A percentile compares a stretch with the other conserved stretches of the same genome.
Conservation (phyloP, 768 basidiomycete genomes). For the Leccinellum albellum region DNA sequence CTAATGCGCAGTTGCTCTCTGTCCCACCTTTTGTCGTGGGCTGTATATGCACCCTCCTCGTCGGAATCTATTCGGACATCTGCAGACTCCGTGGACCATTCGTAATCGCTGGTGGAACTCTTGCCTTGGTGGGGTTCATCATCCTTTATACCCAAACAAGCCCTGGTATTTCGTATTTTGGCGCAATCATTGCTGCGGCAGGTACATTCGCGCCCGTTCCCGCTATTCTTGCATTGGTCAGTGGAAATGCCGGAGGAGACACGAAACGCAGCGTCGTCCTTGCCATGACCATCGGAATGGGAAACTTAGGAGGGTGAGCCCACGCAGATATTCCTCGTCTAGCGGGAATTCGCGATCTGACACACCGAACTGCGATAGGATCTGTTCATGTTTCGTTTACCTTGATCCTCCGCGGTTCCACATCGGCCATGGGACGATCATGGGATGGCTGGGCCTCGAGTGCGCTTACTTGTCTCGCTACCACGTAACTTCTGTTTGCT, state of each 20-base stretch:
- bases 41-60: conserved; percentile 40
- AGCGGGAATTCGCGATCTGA: conserved; percentile 2
- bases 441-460: conserved; percentile 33
- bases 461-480: conserved; percentile 14
- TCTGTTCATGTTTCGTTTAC: conserved; percentile 43
- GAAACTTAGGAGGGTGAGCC: conserved; percentile 50
- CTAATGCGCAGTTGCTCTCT: conserved; percentile 46
- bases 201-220: conserved; percentile 51
- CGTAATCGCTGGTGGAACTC: conserved; percentile 37
- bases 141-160: conserved; percentile 37
- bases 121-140: conserved; percentile 51
- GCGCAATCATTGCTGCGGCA: conserved; percentile 45
- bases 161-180: conserved; percentile 37
- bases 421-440: conserved; percentile 36
- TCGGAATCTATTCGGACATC: conserved; percentile 43
- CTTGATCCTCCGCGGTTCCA: conserved; percentile 35
- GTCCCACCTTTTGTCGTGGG: conserved; percentile 48
- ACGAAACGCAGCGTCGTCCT: conserved; percentile 47
- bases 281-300: conserved; percentile 51
- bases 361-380: conserved; percentile 17
- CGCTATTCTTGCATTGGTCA: conserved; percentile 50
- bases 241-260: conserved; percentile 54
- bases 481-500: conserved; percentile 20
- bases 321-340: conserved; percentile 6
- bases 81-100: conserved; percentile 45